phyloP scores from a whole-genome alignment of 2,329 filamentous ascomycete species.

The Dactylellina haptotyla region DNA sequence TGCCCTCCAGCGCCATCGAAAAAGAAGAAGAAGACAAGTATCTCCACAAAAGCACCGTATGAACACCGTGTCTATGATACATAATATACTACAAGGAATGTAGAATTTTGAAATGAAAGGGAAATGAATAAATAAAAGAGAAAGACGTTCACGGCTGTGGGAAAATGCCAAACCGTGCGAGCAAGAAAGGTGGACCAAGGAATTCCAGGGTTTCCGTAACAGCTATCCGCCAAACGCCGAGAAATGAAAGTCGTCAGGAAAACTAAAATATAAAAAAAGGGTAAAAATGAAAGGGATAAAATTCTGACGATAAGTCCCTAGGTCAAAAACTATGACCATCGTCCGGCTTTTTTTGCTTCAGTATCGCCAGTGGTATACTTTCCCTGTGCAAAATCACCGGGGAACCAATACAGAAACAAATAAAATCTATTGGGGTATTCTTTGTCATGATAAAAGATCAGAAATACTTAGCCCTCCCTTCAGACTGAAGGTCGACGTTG shows the following conservation, averaged over 20 bases:
- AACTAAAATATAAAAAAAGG: not conserved
- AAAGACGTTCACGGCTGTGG: not conserved
- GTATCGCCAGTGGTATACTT: too few species aligned
- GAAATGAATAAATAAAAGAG: not conserved
- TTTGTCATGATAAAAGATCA: slow-evolving; percentile 28
- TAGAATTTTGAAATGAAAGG: slow-evolving; percentile 17
- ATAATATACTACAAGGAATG: slow-evolving; percentile 24
- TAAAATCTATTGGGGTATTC: not conserved
- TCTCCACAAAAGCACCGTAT: not conserved
- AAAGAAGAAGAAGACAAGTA: slow-evolving; percentile 16
- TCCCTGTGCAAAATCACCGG: not conserved
- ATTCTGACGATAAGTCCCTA: not conserved
- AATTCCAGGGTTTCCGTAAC: too few species aligned
- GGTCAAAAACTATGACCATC: too few species aligned
- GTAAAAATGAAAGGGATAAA: not conserved
- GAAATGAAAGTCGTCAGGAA: too few species aligned
- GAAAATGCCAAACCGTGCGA: not conserved
- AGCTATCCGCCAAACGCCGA: too few species aligned
- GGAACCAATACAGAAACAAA: not conserved
- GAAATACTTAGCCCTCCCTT: slow-evolving; percentile 42
- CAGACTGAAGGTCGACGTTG: slow-evolving; percentile 24
- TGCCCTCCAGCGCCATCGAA: slow-evolving; percentile 1
- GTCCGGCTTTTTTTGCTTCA: too few species aligned
- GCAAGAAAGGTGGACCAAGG: too few species aligned
- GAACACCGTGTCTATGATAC: slow-evolving; percentile 52